Evolutionary conservation across 225 moss, liverwort and hornwort genomes (phyloP), one percentile per base, ranked within the genome.

Genomic region (Sphagnum tenellum): DNA sequence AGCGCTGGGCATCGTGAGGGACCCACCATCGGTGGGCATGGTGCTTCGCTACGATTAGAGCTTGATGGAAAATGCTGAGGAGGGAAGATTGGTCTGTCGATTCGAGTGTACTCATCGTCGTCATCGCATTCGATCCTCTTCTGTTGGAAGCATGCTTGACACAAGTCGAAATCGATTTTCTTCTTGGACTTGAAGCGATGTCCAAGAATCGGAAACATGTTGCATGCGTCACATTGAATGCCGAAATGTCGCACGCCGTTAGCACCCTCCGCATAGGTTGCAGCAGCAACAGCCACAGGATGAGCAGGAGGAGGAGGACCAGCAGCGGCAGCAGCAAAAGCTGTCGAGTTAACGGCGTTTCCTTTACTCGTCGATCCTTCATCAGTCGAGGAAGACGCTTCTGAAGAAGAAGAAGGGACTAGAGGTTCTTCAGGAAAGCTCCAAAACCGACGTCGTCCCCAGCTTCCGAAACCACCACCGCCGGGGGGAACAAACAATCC

Each of bases 191-290:
- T 94, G 80, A 87, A 94, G 61, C 94, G 89, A 65, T 72, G 60
- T 55, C 94, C 94, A 50, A 80, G 57, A 50, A 94, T 89, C 1
- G 94, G 94, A 9, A 56, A 56, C 83, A 84, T 79, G 61, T 64
- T 66, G 68, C 94, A 94, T 11, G 56, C 72, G 68, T 94, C 94
- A 50, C 94, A 94, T 78, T 83, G 79, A 3, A 94, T 87, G 66
- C 87, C 82, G 7, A 70, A 69, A 53, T 84, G 84, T 63, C 66
- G 71, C 10, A 81, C 75, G 51, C 73, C 67, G 5, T 69, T 12
- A 29, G 61, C 49, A 5, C 12, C 58, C 13, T 29, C 29, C 29
- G 29, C 29, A 29, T 1, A 29, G 29, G 29, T 29, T 29, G 11
- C 5, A 13, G 58, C 10, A 56, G 71, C 71, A 11, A 12, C 63